Percentiles rank a stretch among this genome's conserved stretches.
These are phyloP conservation scores for Detonula confervacea DNA, from an alignment of 352 stramenopile genomes.

Conservation along the genomic window DNA sequence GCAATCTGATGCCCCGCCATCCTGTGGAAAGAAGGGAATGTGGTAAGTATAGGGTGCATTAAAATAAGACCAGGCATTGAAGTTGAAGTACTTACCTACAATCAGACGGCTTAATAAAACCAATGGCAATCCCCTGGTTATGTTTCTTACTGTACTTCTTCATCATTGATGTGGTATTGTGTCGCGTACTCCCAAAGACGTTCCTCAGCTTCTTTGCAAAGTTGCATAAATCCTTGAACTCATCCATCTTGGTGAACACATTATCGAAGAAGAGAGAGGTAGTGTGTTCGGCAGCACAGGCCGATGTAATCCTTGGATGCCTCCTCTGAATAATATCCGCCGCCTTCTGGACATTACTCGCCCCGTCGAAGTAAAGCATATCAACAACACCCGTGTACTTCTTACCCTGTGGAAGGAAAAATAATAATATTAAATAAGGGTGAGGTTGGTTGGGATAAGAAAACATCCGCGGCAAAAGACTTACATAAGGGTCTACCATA, in stretches of 20 bases:
- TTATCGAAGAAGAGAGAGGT: conserved; percentile 12
- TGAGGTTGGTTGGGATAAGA: background rate
- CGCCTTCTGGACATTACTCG: conserved; percentile 21
- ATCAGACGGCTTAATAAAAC: conserved; percentile 20
- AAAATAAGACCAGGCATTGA: conserved; percentile 1
- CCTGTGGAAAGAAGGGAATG: conserved; percentile 17
- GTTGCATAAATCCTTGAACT: background rate
- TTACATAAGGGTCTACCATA: background rate
- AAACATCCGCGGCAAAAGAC: background rate
- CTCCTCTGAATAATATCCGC: background rate
- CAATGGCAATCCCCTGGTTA: conserved; percentile 6
- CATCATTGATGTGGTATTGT: conserved; percentile 1
- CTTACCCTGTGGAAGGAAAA: background rate
- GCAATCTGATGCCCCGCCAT: conserved; percentile 23
- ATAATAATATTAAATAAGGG: background rate
- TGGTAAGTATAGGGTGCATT: too few relatives aligned
- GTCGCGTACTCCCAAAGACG: background rate
- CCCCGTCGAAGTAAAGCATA: conserved; percentile 17
- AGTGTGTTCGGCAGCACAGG: conserved; percentile 2
- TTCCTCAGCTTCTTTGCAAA: background rate
- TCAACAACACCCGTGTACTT: conserved; percentile 7
- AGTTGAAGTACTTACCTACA: conserved; percentile 1
- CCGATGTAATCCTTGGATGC: conserved; percentile 10
- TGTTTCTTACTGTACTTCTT: conserved; percentile 12
- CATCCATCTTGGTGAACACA: background rate